Base-by-base conservation (phyloP, 345 rosid genomes). In the Camelina neglecta region DNA sequence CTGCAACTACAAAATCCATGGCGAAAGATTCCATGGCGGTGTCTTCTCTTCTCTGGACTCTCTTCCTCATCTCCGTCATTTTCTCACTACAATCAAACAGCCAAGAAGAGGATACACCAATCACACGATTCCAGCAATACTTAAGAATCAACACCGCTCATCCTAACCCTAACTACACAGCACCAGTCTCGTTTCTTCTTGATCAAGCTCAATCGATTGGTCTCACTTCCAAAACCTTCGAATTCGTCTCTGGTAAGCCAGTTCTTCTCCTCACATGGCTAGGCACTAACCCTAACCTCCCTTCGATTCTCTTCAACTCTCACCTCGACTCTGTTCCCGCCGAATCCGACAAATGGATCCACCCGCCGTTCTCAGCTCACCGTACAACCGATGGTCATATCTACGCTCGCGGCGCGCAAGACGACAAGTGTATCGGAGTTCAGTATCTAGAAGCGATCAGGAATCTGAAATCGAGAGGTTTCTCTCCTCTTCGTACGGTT, bases 251-350 rank as follows among this genome's bases (percentile, higher is more conserved):
- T 12, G 48, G 71, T 0, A 93, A 93, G 65, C 93, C 92, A 3
- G 50, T 87, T 35, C 83, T 90, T 18, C 77, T 91, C 2, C 36
- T 93, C 23, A 87, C 94, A 21, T 93, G 98, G 97, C 73, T 80
- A 0, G 98, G 96, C 47, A 83, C 94, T 2, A 42, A 88, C 73
- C 90, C 93, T 13, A 76, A 88, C 16, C 92, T 91, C 23, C 88
- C 89, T 36, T 91, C 93, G 0, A 45, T 93, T 41, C 88, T 93
- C 67, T 82, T 93, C 78, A 93, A 91, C 82, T 91, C 98, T 75
- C 97, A 93, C 70, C 89, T 93, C 82, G 98, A 93, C 67, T 93
- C 97, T 48, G 98, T 93, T 77, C 97, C 97, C 2, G 89, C 86
- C 11, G 97, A 94, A 64, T 84, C 89, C 16, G 74, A 85, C 41